Evolutionary conservation across 23 red algal species (phyloP), one percentile per base, ranked within the genome.

Genomic region (Pyropia yezoensis): DNA sequence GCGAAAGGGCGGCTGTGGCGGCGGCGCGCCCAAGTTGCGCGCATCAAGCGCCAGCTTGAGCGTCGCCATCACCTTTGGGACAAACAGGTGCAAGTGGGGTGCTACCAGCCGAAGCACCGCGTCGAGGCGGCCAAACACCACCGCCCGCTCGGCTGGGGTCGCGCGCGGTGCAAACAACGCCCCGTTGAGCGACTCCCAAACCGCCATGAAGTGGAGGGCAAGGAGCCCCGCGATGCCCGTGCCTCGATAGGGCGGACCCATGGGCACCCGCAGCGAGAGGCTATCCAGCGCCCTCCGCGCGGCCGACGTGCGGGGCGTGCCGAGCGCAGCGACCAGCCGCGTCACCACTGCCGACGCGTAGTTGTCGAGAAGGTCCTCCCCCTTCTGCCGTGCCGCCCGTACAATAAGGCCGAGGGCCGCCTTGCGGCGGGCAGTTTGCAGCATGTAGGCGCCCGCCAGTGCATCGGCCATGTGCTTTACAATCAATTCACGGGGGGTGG

Each of bases 41-140:
- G 83, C 22, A 20, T 96, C 83, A 17, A 90, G 58, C 14, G 83
- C 92, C 50, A 89, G 69, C 66, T 96, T 96, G 57, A 96, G 63
- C 57, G 92, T 90, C 23, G 92, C 92, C 68, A 96, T 59, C n/a
- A 96, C 66, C 67, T 96, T 96, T 12, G 92, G 92, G 14, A 96
- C 75, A 27, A 86, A 96, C 30, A 96, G 39, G 58, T 96, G 92
- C n/a, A 96, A 75, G 47, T 80, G 59, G 8, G 59, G 58, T 18
- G 51, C 27, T 23, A 78, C 54, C 11, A 89, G 27, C 14, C 26
- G 19, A 28, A 96, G 63, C 11, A 96, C 78, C 7, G 55, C 57
- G 11, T 78, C 66, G 16, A 96, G 66, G 62, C 75, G 68, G 20
- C 68, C 63, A 1, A 89, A 32, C 54, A 69, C 71, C 18, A 70